phyloP scores from a whole-genome alignment of 2,329 filamentous ascomycete genomes.

The Metarhizium rileyi region DNA sequence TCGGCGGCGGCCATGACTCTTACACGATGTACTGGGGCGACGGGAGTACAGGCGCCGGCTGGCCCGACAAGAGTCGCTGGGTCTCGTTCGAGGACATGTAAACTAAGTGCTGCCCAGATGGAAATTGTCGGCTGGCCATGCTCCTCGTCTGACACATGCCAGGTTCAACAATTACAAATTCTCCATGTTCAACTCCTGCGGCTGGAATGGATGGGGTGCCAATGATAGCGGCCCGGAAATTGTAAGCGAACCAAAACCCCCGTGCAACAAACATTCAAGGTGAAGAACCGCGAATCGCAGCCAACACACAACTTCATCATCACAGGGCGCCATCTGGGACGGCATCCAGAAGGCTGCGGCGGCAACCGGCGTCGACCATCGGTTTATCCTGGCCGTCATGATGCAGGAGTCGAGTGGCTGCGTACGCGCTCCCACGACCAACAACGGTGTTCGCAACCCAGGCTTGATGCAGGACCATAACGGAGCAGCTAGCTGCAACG shows the following conservation, averaged over 20 bases:
- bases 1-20: constrained; percentile 13
- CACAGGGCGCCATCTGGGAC: constrained; percentile 15
- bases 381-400: constrained; percentile 33
- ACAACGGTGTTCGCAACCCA: constrained; percentile 31
- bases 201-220: constrained; percentile 2
- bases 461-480: constrained; percentile 31
- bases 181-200: constrained; percentile 14
- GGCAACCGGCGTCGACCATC: constrained; percentile 22
- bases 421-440: constrained; percentile 30
- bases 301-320: too few relatives aligned
- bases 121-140: background rate
- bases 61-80: constrained; percentile 20
- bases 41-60: constrained; percentile 18
- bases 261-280: background rate
- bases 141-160: background rate
- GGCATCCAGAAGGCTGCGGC: constrained; percentile 23
- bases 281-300: constrained; percentile 3
- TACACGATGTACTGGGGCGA: constrained; percentile 22
- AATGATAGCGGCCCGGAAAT: constrained; percentile 15
- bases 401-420: constrained; percentile 36
- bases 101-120: background rate
- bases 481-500: constrained; percentile 27
- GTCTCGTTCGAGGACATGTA: constrained; percentile 20
- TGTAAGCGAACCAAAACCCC: constrained; percentile 7
- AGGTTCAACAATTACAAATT: constrained; percentile 19